Conservation (phyloP, 495 filamentous ascomycete genomes). For the Aspergillus cavernicola region DNA sequence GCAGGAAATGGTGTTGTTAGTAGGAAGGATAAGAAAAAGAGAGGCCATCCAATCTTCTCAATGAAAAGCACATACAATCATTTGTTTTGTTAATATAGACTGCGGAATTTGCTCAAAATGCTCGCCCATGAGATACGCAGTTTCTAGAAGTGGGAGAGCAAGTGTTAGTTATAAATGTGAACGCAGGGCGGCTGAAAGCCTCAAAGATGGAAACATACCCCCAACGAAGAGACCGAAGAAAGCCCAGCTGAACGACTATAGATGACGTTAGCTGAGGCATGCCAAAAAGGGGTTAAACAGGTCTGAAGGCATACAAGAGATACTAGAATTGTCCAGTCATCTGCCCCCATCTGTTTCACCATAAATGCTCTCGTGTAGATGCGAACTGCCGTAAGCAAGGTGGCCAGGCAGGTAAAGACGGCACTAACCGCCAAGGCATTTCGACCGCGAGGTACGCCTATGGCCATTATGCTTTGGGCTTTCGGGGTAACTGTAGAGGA, state of each 20-base stretch:
- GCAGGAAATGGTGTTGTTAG: background rate
- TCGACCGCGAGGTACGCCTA: conserved; percentile 25
- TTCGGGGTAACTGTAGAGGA: background rate
- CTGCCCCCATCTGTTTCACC: conserved; percentile 58
- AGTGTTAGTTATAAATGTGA: conserved; percentile 10
- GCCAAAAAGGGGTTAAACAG: background rate
- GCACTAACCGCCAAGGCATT: conserved; percentile 28
- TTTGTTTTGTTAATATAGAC: conserved; percentile 23
- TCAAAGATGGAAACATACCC: conserved; percentile 18
- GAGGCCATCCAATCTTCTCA: too few relatives aligned
- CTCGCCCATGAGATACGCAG: conserved; percentile 36
- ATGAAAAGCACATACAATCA: conserved; percentile 24
- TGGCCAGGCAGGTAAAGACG: conserved; percentile 32
- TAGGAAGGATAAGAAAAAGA: too few relatives aligned
- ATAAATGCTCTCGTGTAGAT: conserved; percentile 52
- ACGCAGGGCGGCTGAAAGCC: background rate
- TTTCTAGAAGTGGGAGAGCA: conserved; percentile 19
- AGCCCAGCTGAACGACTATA: conserved; percentile 32
- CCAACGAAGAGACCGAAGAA: conserved; percentile 35
- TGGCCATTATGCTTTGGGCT: conserved; percentile 24
- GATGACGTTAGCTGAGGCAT: background rate
- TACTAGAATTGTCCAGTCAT: conserved; percentile 35
- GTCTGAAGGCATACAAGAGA: conserved; percentile 21
- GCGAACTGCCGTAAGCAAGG: conserved; percentile 25
- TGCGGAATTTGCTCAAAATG: conserved; percentile 24